phyloP scores from a whole-genome alignment of 768 basidiomycete species.

The Termitomyces sp. region DNA sequence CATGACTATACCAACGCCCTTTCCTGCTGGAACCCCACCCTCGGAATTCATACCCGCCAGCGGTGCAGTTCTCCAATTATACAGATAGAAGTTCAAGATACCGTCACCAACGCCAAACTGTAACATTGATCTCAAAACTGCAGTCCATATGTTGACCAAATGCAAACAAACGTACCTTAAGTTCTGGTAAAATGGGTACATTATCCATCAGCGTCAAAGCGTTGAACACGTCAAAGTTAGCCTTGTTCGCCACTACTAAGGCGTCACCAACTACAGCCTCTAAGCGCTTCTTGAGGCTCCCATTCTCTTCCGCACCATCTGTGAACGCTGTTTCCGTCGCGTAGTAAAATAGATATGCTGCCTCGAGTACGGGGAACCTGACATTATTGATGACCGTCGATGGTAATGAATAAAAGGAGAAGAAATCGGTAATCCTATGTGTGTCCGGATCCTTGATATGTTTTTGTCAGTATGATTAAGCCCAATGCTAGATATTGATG shows the following conservation, averaged over 20 bases:
- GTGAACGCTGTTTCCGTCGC: constrained; percentile 74
- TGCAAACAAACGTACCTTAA: constrained; percentile 54
- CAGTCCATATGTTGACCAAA: background rate
- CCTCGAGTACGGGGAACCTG: constrained; percentile 75
- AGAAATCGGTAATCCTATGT: constrained; percentile 86
- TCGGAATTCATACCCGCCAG: constrained; percentile 64
- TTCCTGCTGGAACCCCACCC: constrained; percentile 54
- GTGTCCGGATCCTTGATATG: constrained; percentile 66
- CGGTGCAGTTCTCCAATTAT: constrained; percentile 88
- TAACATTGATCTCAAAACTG: constrained; percentile 1
- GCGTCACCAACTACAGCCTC: constrained; percentile 73
- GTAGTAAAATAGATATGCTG: constrained; percentile 95
- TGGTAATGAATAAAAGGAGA: constrained; percentile 95
- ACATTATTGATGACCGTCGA: constrained; percentile 81
- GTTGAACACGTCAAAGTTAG: constrained; percentile 95
- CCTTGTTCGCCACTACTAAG: constrained; percentile 71
- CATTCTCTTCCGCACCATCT: constrained; percentile 55
- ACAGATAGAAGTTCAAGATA: constrained; percentile 85
- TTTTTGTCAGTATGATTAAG: background rate
- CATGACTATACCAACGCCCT: constrained; percentile 92
- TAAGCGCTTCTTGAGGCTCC: constrained; percentile 62
- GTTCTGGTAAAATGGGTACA: constrained; percentile 67
- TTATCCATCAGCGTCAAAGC: constrained; percentile 96
- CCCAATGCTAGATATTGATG: background rate
- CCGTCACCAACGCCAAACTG: constrained; percentile 95